These are phyloP conservation scores for Fomitopsis schrenkii DNA, from an alignment of 1,284 basidiomycete species.

Conservation along the genomic window DNA sequence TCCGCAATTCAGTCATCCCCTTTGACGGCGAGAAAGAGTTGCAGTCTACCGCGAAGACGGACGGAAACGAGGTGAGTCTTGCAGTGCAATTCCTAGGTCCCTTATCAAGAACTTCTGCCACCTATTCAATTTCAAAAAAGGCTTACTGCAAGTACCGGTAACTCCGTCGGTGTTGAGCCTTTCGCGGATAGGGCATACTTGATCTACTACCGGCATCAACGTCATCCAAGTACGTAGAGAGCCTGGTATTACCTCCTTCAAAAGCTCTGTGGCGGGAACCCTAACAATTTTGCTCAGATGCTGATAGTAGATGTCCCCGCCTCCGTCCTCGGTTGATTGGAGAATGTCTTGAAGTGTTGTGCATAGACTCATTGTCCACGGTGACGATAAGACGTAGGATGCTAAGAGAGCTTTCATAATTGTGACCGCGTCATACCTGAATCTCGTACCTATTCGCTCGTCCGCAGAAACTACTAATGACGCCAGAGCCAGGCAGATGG, in stretches of 20 bases:
- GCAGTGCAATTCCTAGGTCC: too few species aligned
- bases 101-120: too few species aligned
- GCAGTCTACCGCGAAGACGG: neutral
- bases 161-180: neutral
- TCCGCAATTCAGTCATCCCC: too few species aligned
- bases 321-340: neutral
- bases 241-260: neutral
- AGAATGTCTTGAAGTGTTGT: conserved; percentile 21
- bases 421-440: neutral
- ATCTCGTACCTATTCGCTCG: conserved; percentile 29
- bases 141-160: too few species aligned
- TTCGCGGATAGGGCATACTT: neutral
- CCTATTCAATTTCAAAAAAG: too few species aligned
- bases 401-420: conserved; percentile 16
- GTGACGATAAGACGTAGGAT: conserved; percentile 35
- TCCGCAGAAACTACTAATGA: conserved; percentile 31
- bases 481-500: conserved; percentile 45
- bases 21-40: neutral
- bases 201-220: too few species aligned
- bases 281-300: neutral
- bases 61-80: neutral
- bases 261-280: neutral
- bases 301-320: neutral
- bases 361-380: conserved; percentile 44
- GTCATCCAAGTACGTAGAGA: neutral